Evolutionary conservation across 768 basidiomycete genomes (phyloP).

Genomic region (Rhizopogon sp.): DNA sequence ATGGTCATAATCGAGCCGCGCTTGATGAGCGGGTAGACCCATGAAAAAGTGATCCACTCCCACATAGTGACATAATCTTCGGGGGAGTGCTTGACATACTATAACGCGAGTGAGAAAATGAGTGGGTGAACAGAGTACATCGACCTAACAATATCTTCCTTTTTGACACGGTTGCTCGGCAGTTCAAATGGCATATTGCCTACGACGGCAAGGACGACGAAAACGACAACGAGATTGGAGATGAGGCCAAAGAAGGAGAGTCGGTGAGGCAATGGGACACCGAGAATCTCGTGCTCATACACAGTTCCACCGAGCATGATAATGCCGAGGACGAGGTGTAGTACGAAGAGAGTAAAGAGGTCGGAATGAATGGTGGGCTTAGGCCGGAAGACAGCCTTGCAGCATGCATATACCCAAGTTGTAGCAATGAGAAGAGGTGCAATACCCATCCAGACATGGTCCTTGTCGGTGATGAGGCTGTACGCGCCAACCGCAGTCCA

Average conservation of each 20-base stretch:
- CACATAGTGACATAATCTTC: slow-evolving; percentile 75
- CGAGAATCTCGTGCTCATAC: slow-evolving; percentile 45
- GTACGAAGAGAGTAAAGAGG: slow-evolving; percentile 52
- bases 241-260: slow-evolving; percentile 19
- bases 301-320: slow-evolving; percentile 50
- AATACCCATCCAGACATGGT: slow-evolving; percentile 28
- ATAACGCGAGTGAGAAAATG: neutral
- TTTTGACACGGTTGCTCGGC: slow-evolving; percentile 49
- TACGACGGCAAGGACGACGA: slow-evolving; percentile 40
- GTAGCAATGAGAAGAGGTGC: slow-evolving; percentile 43
- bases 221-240: slow-evolving; percentile 41
- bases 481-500: slow-evolving; percentile 65
- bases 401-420: slow-evolving; percentile 64
- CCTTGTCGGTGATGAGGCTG: slow-evolving; percentile 34
- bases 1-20: slow-evolving; percentile 49
- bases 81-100: slow-evolving; percentile 33
- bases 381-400: slow-evolving; percentile 49
- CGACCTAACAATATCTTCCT: slow-evolving; percentile 56
- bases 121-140: neutral
- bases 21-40: slow-evolving; percentile 63
- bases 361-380: slow-evolving; percentile 58
- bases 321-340: slow-evolving; percentile 40
- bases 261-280: slow-evolving; percentile 34
- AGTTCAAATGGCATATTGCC: slow-evolving; percentile 61
- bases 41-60: slow-evolving; percentile 68